phyloP scores from a whole-genome alignment of 352 stramenopile genomes.

The Pythium dissotocum region DNA sequence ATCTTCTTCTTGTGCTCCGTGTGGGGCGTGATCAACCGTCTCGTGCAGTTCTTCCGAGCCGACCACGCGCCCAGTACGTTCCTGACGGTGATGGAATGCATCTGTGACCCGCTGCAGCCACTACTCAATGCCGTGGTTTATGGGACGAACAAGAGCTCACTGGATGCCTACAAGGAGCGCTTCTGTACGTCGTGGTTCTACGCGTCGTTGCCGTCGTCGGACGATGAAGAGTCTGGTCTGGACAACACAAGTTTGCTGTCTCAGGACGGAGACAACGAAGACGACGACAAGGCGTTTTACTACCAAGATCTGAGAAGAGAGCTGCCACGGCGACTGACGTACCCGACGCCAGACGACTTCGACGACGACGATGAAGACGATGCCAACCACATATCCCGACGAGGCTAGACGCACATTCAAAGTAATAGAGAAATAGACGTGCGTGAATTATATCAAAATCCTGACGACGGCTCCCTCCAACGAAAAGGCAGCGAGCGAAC shows the following conservation, averaged over 20 bases:
- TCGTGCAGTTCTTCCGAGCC: slow-evolving; percentile 56
- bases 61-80: slow-evolving; percentile 55
- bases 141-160: slow-evolving; percentile 67
- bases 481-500: background rate
- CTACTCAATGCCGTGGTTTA: slow-evolving; percentile 70
- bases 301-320: slow-evolving; percentile 24
- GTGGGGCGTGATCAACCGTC: slow-evolving; percentile 67
- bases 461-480: background rate
- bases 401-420: background rate
- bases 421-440: slow-evolving; percentile 1
- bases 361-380: slow-evolving; percentile 22
- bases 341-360: slow-evolving; percentile 12
- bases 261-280: slow-evolving; percentile 30
- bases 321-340: slow-evolving; percentile 15
- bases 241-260: slow-evolving; percentile 47
- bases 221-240: slow-evolving; percentile 66
- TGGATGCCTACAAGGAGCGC: slow-evolving; percentile 71
- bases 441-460: slow-evolving; percentile 14
- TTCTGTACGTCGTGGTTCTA: slow-evolving; percentile 71
- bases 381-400: background rate
- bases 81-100: slow-evolving; percentile 62
- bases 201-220: slow-evolving; percentile 56
- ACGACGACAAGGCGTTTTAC: slow-evolving; percentile 30
- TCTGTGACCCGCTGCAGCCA: slow-evolving; percentile 72
- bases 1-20: slow-evolving; percentile 76